A percentile compares a stretch with the other conserved stretches of the same genome.
Evolutionary conservation across 208 protist genomes (phyloP).

Genomic region (Acanthamoeba sp.): DNA sequence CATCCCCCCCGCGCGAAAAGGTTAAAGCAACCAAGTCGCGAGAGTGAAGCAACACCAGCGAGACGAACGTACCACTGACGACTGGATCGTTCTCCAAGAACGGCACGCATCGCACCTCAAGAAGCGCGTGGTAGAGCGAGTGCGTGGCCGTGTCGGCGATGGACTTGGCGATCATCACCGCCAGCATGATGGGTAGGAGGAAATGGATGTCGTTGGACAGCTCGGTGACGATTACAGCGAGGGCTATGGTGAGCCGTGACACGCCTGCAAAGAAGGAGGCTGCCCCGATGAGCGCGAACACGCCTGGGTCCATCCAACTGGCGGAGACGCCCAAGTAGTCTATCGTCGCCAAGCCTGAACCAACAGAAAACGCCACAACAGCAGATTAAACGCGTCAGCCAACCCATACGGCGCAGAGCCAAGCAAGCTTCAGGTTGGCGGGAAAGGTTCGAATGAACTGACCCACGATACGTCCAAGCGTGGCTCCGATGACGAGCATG

Average conservation of each 20-base stretch:
- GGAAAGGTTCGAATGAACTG: background rate
- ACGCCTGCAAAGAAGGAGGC: conserved; percentile 94
- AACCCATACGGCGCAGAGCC: background rate
- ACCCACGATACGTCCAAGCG: conserved; percentile 91
- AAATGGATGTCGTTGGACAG: conserved; percentile 95
- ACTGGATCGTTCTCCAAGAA: conserved; percentile 89
- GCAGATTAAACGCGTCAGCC: too few relatives aligned
- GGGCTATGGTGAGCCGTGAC: conserved; percentile 94
- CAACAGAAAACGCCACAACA: background rate
- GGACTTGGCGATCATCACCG: conserved; percentile 94
- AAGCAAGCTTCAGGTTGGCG: too few relatives aligned
- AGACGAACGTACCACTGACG: background rate
- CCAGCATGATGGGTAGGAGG: conserved; percentile 95
- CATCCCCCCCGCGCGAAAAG: too few relatives aligned
- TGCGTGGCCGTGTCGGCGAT: conserved; percentile 93
- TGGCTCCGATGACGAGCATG: conserved; percentile 93
- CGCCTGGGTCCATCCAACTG: conserved; percentile 68
- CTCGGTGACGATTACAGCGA: conserved; percentile 96
- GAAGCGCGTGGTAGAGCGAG: conserved; percentile 94
- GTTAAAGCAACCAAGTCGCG: too few relatives aligned
- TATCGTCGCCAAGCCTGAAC: background rate
- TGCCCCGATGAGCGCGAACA: conserved; percentile 94
- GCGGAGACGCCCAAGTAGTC: background rate
- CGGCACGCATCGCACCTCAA: conserved; percentile 93
- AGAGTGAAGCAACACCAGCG: background rate